Evolutionary conservation across 179 eudicot genomes (phyloP), one percentile per base, ranked within the genome.

Genomic region (Corrigiola litoralis): DNA sequence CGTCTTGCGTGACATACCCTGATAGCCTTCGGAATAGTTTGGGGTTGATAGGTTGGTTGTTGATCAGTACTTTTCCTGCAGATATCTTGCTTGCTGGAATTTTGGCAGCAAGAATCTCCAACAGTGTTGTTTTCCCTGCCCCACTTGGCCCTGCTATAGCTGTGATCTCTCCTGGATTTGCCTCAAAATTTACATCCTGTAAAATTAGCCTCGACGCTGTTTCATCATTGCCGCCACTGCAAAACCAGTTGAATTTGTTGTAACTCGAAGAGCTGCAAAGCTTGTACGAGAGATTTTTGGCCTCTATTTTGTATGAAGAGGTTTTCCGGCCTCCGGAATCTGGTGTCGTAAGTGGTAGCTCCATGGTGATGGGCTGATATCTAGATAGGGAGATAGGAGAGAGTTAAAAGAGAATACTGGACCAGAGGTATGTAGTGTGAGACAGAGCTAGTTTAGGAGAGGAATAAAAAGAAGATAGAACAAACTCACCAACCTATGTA

Each of bases 91-190:
- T 58, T 5, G 76, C 78, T 0, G 82, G 69, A 27, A 81, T 74
- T 23, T 79, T 81, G 5, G 88, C 92, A 0, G 88, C 88, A 3
- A 90, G 81, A 41, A 86, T 86, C 53, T 90, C 92, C 7, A 90
- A 67, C 57, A 90, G 62, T 1, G 97, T 81, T 5, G 97, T 87
- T 64, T 90, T 90, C 2, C 97, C 97, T 0, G 97, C 95, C 13
- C 97, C 97, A 48, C 97, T 90, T 3, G 97, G 90, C 4, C 97
- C 97, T 3, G 90, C 97, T 27, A 90, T 80, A 16, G 97, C 97
- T 0, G 97, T 88, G 21, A 90, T 75, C 71, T 88, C 90, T 29
- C 88, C 85, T 0, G 95, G 81, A 44, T 47, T 78, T 2, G 92
- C 97, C 61, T 82, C 92, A 61, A 84, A 75, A 55, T 63, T 79